Evolutionary conservation across 208 protist species (phyloP).

Genomic region (Trypanosoma theileri): DNA sequence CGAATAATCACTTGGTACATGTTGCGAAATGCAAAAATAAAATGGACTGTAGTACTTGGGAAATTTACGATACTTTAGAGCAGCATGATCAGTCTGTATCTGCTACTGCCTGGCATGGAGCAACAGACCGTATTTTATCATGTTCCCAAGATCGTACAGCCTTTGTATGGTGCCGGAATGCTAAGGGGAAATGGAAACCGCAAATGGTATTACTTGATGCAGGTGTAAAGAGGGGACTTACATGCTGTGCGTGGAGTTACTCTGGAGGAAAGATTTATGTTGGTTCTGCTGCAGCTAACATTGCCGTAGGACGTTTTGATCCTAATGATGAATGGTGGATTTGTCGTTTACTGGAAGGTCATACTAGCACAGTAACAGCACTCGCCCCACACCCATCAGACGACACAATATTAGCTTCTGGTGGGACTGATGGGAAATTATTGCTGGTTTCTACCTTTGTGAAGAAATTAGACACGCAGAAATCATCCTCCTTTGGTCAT

Average conservation of each 20-base stretch:
- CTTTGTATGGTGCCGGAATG: slow-evolving; percentile 33
- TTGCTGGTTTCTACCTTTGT: slow-evolving; percentile 48
- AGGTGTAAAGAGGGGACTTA: slow-evolving; percentile 35
- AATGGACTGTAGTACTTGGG: slow-evolving; percentile 27
- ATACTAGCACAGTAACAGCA: slow-evolving; percentile 33
- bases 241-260: slow-evolving; percentile 43
- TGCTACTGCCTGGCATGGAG: slow-evolving; percentile 30
- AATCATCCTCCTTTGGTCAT: slow-evolving; percentile 25
- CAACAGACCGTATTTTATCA: slow-evolving; percentile 30
- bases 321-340: slow-evolving; percentile 53
- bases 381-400: slow-evolving; percentile 53
- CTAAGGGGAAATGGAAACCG: slow-evolving; percentile 35
- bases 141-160: slow-evolving; percentile 38
- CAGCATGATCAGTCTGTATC: slow-evolving; percentile 41
- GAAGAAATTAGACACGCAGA: slow-evolving; percentile 46
- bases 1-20: slow-evolving; percentile 35
- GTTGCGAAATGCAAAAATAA: slow-evolving; percentile 31
- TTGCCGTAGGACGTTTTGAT: slow-evolving; percentile 66
- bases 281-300: slow-evolving; percentile 43
- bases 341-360: slow-evolving; percentile 35
- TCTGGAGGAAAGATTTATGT: slow-evolving; percentile 55
- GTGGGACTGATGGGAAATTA: slow-evolving; percentile 45
- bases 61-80: slow-evolving; percentile 30
- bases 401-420: slow-evolving; percentile 44
- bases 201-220: slow-evolving; percentile 37